Evolutionary conservation across 257 asterid species (phyloP).

Genomic region (Solanum phureja): DNA sequence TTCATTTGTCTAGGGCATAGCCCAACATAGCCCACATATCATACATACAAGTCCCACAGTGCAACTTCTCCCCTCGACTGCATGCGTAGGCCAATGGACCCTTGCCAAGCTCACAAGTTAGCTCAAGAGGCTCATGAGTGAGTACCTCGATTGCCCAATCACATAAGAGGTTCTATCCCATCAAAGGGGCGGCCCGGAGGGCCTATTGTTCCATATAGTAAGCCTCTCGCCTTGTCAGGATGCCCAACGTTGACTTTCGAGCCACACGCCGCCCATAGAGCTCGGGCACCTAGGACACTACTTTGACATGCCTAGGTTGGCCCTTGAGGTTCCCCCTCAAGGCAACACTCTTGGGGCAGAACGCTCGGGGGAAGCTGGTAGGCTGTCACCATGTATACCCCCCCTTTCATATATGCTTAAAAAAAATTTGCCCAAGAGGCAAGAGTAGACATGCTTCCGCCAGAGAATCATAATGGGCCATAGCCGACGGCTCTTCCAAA

Average conservation of each 20-base stretch:
- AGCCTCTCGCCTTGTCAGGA: not conserved
- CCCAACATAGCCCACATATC: too few relatives aligned
- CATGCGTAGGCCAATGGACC: too few relatives aligned
- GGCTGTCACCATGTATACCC: not conserved
- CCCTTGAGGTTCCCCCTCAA: not conserved
- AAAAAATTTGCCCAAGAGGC: too few relatives aligned
- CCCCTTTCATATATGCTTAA: too few relatives aligned
- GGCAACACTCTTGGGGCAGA: not conserved
- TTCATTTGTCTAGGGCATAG: too few relatives aligned
- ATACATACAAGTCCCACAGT: too few relatives aligned
- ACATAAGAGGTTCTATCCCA: not conserved
- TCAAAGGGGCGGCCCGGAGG: not conserved
- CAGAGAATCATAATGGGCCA: not conserved
- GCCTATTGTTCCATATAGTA: not conserved
- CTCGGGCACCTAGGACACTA: not conserved
- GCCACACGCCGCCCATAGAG: not conserved
- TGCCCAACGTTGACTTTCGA: not conserved
- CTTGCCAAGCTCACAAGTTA: not conserved
- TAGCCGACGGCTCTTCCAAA: not conserved
- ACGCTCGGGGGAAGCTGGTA: not conserved
- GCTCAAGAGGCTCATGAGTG: not conserved
- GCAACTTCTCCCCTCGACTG: too few relatives aligned
- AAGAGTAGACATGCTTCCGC: not conserved
- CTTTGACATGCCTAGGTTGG: not conserved
- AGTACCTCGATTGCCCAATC: not conserved